Base-by-base conservation (phyloP, 306 rosid species). In the Inga leiocalycina region DNA sequence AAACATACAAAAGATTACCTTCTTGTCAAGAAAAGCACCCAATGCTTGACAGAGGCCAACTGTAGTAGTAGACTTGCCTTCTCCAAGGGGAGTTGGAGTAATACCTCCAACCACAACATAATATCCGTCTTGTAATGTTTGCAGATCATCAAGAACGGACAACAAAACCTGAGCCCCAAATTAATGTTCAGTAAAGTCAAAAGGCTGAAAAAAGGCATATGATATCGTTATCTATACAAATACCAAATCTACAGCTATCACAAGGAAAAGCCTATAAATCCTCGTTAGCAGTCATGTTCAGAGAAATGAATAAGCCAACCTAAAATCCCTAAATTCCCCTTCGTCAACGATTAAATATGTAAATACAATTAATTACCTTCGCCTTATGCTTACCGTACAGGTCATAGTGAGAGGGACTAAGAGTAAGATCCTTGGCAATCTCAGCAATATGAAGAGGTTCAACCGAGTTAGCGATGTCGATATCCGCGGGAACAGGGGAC, bases 21-120 rank as follows among this genome's bases (percentile, higher is more conserved):
- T 96, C 82, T 91, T 96, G 77, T 96, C 91, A 83, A 94, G 99
- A 85, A 89, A 96, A 88, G 99, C 97, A 78, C 99, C 99, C 79
- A 96, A 85, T 85, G 99, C 99, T 92, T 96, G 99, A 83, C 99
- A 96, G 59, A 96, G 98, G 34, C 99, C 99, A 67, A 96, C 97
- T 46, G 97, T 92, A n/a, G 99, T 94, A 30, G 99, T 96, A 82
- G 99, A 96, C 87, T 96, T 96, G 68, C 98, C 99, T 91, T 96
- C 99, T 79, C 97, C 98, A 15, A 94, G 99, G 79, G 99, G 97
- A 4, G 99, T 96, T 56, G 99, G 99, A 76, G 99, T 96, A 79
- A 96, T 96, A 70, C 98, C 99, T 77, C 95, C 99, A 81, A 96
- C 99, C 83, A 96, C 99, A 86, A 96, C 98, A 87, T 96, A 96